Evolutionary conservation across 2,329 filamentous ascomycete genomes (phyloP), one percentile per base, ranked within the genome.

Genomic region (Ophiostoma sp.): DNA sequence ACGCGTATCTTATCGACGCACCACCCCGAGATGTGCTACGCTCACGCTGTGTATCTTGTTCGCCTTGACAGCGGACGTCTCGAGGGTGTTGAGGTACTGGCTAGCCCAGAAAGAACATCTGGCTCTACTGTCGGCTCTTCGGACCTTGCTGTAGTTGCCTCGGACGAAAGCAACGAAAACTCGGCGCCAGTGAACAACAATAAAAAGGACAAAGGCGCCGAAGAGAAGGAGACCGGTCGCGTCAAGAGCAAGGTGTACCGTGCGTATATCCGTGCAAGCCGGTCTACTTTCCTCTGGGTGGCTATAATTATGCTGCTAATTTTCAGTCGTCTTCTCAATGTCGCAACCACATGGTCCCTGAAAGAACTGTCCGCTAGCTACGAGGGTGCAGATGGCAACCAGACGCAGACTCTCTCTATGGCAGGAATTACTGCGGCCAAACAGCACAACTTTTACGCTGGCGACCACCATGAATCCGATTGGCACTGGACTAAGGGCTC

Each of bases 1-100:
- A 90, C 88, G 0, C 88, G 87, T 0, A 87, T 90, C 64, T 81
- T 89, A 4, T 88, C 89, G 66, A 88, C 88, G 0, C 86, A 88
- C 76, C 78, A 79, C 57, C 74, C 76, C 0, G 78, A 79, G 65
- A 73, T 79, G 70, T 78, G 78, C 48, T 68, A 76, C 27, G 75
- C 76, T 0, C 72, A 75, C 35, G 77, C 78, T 0, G 76, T 76
- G 27, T 78, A 76, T 27, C 70, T 77, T 15, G 75, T 79, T 13
- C 72, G 73, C 13, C 76, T 79, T 11, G 73, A 75, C 36, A 75
- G 74, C 17, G 78, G 78, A 73, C 5, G 73, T 79, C 3, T 74
- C 2, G 75, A 77, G 69, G 35, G 41, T 4, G 41, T 77, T 1
- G 52, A 2, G 64, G n/a, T 7, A 17, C 27, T 67, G 17, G 44